Percentiles rank a stretch among this genome's conserved stretches.
Conservation (phyloP, 257 asterid species). For the Thymus mandschuricus region DNA sequence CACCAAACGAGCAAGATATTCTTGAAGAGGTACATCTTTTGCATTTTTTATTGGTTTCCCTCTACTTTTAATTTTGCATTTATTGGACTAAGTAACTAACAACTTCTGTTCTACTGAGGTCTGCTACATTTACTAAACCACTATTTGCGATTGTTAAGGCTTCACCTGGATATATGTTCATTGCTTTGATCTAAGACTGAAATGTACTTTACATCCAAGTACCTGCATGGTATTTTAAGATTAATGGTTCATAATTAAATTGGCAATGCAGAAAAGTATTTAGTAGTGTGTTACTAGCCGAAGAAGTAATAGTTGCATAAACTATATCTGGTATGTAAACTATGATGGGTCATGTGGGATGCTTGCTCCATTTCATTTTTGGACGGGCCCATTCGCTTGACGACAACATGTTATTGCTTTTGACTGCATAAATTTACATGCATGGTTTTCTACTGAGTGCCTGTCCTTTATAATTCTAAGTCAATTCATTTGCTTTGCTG, state of each 20-base stretch:
- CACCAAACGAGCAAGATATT: constrained; percentile 75
- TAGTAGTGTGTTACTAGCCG: constrained; percentile 10
- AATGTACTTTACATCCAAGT: constrained; percentile 6
- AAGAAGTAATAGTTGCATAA: constrained; percentile 10
- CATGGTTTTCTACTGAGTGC: constrained; percentile 17
- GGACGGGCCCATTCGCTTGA: neutral
- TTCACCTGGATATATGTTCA: constrained; percentile 27
- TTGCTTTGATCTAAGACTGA: constrained; percentile 23
- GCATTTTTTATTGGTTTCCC: constrained; percentile 11
- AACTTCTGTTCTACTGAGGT: constrained; percentile 25
- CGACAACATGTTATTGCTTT: constrained; percentile 16
- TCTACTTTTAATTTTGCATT: constrained; percentile 7
- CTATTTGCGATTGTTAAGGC: neutral
- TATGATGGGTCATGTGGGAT: constrained; percentile 21
- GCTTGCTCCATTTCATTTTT: constrained; percentile 21
- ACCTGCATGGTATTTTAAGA: constrained; percentile 6
- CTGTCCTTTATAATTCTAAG: neutral
- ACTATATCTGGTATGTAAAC: constrained; percentile 6
- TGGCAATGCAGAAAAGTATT: constrained; percentile 6
- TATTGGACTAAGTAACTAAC: neutral
- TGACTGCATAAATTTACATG: constrained; percentile 14
- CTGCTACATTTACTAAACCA: constrained; percentile 11
- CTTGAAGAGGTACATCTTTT: constrained; percentile 74
- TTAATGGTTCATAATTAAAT: neutral
- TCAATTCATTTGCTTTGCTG: constrained; percentile 33